Evolutionary conservation across 768 basidiomycete species (phyloP), one percentile per base, ranked within the genome.

Genomic region (Lentinus brumalis): DNA sequence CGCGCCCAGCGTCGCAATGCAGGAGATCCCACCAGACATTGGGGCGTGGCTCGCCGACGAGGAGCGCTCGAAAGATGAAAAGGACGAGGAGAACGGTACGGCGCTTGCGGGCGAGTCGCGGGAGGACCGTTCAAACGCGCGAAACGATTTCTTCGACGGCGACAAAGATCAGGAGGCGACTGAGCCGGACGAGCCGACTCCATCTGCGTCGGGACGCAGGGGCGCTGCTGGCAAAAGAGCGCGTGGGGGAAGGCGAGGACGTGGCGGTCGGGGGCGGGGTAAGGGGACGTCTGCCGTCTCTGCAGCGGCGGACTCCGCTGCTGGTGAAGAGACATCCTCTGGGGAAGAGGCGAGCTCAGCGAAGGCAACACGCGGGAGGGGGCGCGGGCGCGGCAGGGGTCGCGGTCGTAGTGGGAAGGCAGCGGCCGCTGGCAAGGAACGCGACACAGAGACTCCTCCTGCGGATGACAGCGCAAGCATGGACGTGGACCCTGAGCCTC

Each of bases 1-100:
- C 35, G 97, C 96, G 44, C 96, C 96, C n/a, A 94, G 92, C 70
- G 93, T 98, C 10, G 87, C 87, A 65, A 91, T 98, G 92, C 92
- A 94, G 69, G 94, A 98, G 75, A 92, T 98, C 30, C 96, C 97
- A 4, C 96, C 96, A 0, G 90, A 96, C 67, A 76, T 99, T 15
- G 88, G 87, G 63, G 89, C 85, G 1, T 81, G 92, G 69, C 73
- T 96, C 31, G 85, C 81, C 4, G 86, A 88, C 56, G 92, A 94
- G 70, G 86, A 90, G 32, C 76, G 81, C 56, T 86, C 81, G 32
- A 75, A 75, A 15, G 89, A 88, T 42, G 89, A 91, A 69, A 86
- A 81, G 69, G 86, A 85, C 53, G 91, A 91, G 61, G 92, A 92
- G 63, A 76, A 73, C 70, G 86, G 70, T 75, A 76, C 83, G 9